Evolutionary conservation across 306 rosid genomes (phyloP), one percentile per base, ranked within the genome.

Genomic region (Leucaena leucocephala): DNA sequence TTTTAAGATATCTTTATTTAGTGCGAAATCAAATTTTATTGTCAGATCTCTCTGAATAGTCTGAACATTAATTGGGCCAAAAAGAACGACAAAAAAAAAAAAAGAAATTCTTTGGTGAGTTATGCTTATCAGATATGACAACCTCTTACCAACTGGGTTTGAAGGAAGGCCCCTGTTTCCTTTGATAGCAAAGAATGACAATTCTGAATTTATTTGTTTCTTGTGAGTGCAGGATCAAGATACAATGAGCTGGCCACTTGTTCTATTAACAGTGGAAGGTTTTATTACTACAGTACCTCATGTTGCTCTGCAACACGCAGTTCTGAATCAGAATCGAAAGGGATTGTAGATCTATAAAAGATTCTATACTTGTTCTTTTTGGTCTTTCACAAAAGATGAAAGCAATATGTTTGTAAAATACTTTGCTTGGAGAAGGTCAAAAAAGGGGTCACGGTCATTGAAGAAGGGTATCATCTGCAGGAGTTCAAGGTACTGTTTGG

Each of bases 211-310:
- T 69, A 65, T 70, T 80, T 75, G 68, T 79, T 76, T 78, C 61
- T 59, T 39, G 66, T 84, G 71, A 82, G 9, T 71, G 86, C 94
- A 92, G 97, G 94, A 81, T 90, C 84, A 84, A 80, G 61, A 48
- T 92, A 70, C 17, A 16, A 21, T 88, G 88, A 92, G 58, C 46
- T 34, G 78, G 42, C 57, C 74, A 45, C 27, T 48, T 45, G 71
- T 68, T 68, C 70, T 12, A 10, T 27, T 17, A 61, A 49, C 64
- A 22, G 39, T 67, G 49, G 39, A 59, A 27, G 35, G 59, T 33
- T 54, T 44, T 27, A 27, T 27, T 42, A 4, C 33, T 36, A 16
- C 71, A 42, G n/a, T 39, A 61, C 33, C 22, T 7, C 43, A 4
- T 67, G 72, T 50, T 36, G 61, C 55, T 65, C 76, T 5, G 34